Percentiles rank a stretch among this genome's conserved stretches.
phyloP scores from a whole-genome alignment of 192 early-diverging fungal species.

The Mortierella claussenii region DNA sequence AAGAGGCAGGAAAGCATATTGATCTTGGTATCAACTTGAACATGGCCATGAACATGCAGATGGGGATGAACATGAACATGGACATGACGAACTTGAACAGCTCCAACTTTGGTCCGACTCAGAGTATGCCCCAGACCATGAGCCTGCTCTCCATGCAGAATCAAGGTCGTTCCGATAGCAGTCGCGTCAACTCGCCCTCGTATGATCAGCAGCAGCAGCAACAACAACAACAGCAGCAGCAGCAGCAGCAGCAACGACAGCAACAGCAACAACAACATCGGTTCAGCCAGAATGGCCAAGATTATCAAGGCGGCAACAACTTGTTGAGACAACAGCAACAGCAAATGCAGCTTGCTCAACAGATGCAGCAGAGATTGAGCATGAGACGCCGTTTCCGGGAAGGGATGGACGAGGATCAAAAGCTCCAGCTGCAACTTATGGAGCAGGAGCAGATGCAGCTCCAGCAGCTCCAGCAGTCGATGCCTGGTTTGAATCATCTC shows the following conservation, averaged over 20 bases:
- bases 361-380: conserved; percentile 33
- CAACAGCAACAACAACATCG: conserved; percentile 9
- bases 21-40: conserved; percentile 24
- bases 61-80: conserved; percentile 29
- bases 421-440: conserved; percentile 37
- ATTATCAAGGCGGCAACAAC: not conserved
- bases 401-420: conserved; percentile 33
- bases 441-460: conserved; percentile 52
- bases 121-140: conserved; percentile 30
- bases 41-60: conserved; percentile 29
- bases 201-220: not conserved
- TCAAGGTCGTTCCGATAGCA: not conserved
- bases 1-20: not conserved
- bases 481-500: conserved; percentile 21
- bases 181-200: not conserved
- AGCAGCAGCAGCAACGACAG: conserved; percentile 16
- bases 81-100: conserved; percentile 4
- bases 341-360: conserved; percentile 33
- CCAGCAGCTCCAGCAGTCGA: conserved; percentile 28
- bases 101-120: conserved; percentile 13
- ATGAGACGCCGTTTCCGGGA: conserved; percentile 32
- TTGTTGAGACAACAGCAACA: conserved; percentile 26
- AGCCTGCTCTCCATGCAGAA: conserved; percentile 37
- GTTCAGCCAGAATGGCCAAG: not conserved
- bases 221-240: not conserved